phyloP scores from a whole-genome alignment of 2,329 filamentous ascomycete species.

The Colletotrichum paranaense region DNA sequence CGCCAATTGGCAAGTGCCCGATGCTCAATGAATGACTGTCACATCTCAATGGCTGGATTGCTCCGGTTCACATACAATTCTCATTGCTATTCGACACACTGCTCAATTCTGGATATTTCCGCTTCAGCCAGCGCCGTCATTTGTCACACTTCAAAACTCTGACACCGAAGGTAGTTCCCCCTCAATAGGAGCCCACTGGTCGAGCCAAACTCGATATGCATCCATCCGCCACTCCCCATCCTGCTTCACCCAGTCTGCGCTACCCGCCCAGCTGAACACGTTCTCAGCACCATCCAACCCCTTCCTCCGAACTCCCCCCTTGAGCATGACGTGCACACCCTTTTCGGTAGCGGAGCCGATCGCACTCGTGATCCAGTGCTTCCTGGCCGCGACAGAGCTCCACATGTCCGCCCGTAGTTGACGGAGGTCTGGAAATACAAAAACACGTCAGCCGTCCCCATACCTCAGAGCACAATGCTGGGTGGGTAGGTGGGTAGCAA shows the following conservation, averaged over 20 bases:
- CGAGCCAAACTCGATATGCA: slow-evolving; percentile 33
- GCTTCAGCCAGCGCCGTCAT: not conserved
- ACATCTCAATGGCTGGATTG: not conserved
- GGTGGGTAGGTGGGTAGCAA: not conserved
- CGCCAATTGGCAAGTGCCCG: not conserved
- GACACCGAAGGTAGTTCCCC: slow-evolving; percentile 25
- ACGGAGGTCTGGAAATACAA: slow-evolving; percentile 14
- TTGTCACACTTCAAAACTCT: slow-evolving; percentile 12
- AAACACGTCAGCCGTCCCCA: slow-evolving; percentile 8
- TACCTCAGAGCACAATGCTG: not conserved
- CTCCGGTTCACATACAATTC: not conserved
- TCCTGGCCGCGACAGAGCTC: slow-evolving; percentile 27
- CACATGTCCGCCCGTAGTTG: slow-evolving; percentile 30
- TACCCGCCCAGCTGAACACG: slow-evolving; percentile 33
- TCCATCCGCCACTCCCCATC: slow-evolving; percentile 34
- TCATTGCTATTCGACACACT: not conserved
- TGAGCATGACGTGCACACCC: slow-evolving; percentile 33
- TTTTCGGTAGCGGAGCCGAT: slow-evolving; percentile 23
- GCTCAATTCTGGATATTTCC: not conserved
- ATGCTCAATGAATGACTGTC: not conserved
- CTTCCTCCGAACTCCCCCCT: slow-evolving; percentile 26
- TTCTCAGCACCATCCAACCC: slow-evolving; percentile 21
- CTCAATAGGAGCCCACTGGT: slow-evolving; percentile 29
- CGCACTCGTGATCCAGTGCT: slow-evolving; percentile 34
- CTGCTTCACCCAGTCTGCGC: slow-evolving; percentile 32